Evolutionary conservation across 768 basidiomycete genomes (phyloP).

Genomic region (Leucosporidium creatinivorum): DNA sequence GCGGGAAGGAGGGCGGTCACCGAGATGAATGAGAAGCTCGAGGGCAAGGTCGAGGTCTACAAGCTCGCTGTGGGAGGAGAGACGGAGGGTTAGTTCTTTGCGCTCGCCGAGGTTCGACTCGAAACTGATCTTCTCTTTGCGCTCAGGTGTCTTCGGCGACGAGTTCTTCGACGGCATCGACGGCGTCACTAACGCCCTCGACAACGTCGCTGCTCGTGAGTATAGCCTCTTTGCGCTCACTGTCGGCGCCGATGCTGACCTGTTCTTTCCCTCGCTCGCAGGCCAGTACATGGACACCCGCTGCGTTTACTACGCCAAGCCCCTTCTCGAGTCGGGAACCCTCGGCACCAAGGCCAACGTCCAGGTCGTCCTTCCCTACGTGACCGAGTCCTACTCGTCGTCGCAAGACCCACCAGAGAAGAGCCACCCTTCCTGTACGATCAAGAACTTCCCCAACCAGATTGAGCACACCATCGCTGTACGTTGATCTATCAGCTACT

Average conservation of each 20-base stretch:
- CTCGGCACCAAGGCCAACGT: slow-evolving; percentile 97
- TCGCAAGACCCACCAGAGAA: slow-evolving; percentile 99
- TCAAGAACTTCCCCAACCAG: slow-evolving; percentile 97
- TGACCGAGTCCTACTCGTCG: slow-evolving; percentile 94
- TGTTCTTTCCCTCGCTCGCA: slow-evolving; percentile 38
- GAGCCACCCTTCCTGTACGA: slow-evolving; percentile 89
- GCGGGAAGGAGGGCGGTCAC: slow-evolving; percentile 82
- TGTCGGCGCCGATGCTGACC: background rate
- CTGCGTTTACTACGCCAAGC: slow-evolving; percentile 92
- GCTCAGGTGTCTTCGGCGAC: slow-evolving; percentile 73
- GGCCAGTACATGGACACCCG: slow-evolving; percentile 98
- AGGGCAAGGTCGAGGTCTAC: slow-evolving; percentile 74
- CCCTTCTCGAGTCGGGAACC: slow-evolving; percentile 92
- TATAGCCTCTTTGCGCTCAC: slow-evolving; percentile 18
- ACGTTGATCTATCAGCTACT: slow-evolving; percentile 33
- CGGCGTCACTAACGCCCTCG: slow-evolving; percentile 93
- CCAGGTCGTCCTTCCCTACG: slow-evolving; percentile 85
- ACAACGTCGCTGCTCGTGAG: slow-evolving; percentile 92
- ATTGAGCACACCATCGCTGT: slow-evolving; percentile 98
- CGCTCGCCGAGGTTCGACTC: slow-evolving; percentile 1
- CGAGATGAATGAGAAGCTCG: slow-evolving; percentile 90
- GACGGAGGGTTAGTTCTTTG: slow-evolving; percentile 68
- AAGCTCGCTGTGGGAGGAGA: slow-evolving; percentile 89
- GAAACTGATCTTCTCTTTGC: slow-evolving; percentile 22
- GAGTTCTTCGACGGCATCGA: slow-evolving; percentile 80